Evolutionary conservation across 148 eudicot genomes (phyloP).

Genomic region (Cornus controversa): DNA sequence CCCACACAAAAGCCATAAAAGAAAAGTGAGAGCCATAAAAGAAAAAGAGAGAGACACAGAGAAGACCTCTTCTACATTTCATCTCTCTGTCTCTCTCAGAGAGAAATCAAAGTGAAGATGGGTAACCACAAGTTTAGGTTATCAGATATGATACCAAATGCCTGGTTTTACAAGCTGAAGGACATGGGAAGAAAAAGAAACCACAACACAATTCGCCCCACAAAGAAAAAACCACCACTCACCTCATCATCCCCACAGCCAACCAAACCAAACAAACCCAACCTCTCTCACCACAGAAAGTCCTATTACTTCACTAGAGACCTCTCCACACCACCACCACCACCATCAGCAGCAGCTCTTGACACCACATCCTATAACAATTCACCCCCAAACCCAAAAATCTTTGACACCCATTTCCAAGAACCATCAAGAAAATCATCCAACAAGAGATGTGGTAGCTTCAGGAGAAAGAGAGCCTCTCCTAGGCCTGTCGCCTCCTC

Average conservation of each 20-base stretch:
- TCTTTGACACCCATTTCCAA: neutral
- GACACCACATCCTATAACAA: neutral
- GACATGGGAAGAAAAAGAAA: constrained; percentile 27
- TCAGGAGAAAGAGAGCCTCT: constrained; percentile 16
- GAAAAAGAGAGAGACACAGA: constrained; percentile 4
- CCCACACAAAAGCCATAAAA: neutral
- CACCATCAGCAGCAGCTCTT: neutral
- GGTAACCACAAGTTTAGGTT: constrained; percentile 43
- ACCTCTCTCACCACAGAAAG: constrained; percentile 30
- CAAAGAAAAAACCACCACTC: constrained; percentile 12
- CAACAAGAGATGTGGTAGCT: constrained; percentile 24
- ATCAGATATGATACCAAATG: constrained; percentile 55
- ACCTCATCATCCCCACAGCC: constrained; percentile 17
- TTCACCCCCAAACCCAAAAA: neutral
- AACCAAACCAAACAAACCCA: neutral
- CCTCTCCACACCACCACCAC: constrained; percentile 14
- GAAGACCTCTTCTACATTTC: neutral
- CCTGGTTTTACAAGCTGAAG: constrained; percentile 58
- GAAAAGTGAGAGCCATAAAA: neutral
- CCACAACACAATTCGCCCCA: constrained; percentile 10
- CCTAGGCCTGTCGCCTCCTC: constrained; percentile 10
- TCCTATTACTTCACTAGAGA: constrained; percentile 79
- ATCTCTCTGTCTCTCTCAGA: neutral
- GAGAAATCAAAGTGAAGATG: constrained; percentile 25
- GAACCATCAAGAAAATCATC: constrained; percentile 42